Conservation (phyloP, 2,329 filamentous ascomycete species). For the Fusarium xyrophilum region DNA sequence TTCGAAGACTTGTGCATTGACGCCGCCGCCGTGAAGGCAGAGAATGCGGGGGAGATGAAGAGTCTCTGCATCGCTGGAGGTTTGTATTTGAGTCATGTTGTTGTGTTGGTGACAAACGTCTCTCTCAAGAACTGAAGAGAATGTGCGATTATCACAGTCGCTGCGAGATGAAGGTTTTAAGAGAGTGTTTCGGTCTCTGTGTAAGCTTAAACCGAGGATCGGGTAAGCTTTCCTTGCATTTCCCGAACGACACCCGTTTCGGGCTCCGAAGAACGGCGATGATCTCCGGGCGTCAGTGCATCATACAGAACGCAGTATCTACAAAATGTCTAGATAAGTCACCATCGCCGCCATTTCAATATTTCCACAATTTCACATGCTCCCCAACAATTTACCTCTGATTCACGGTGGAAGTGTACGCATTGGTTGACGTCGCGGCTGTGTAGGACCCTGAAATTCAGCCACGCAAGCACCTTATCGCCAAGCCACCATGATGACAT, state of each 20-base stretch:
- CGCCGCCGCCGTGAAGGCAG: conserved; percentile 81
- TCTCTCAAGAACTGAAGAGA: neutral
- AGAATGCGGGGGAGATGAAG: conserved; percentile 69
- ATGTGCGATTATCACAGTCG: neutral
- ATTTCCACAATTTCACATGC: conserved; percentile 1
- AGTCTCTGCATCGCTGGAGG: conserved; percentile 3
- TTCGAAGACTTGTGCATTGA: conserved; percentile 73
- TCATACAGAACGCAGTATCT: neutral
- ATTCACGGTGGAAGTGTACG: neutral
- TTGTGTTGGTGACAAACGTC: neutral
- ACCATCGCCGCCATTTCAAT: neutral
- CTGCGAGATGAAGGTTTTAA: neutral
- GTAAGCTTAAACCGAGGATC: conserved; percentile 2
- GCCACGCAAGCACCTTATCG: conserved; percentile 26
- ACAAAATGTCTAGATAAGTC: neutral
- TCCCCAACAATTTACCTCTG: neutral
- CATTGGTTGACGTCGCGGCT: conserved; percentile 27
- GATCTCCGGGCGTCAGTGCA: neutral
- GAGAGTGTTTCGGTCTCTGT: neutral
- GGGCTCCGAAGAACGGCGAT: conserved; percentile 20
- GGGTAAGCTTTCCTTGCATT: conserved; percentile 21
- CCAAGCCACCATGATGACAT: conserved; percentile 40
- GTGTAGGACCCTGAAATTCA: conserved; percentile 28
- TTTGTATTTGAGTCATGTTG: conserved; percentile 33
- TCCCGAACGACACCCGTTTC: conserved; percentile 12